Conservation (phyloP, 345 rosid species). For the Leavenworthia alabamica region DNA sequence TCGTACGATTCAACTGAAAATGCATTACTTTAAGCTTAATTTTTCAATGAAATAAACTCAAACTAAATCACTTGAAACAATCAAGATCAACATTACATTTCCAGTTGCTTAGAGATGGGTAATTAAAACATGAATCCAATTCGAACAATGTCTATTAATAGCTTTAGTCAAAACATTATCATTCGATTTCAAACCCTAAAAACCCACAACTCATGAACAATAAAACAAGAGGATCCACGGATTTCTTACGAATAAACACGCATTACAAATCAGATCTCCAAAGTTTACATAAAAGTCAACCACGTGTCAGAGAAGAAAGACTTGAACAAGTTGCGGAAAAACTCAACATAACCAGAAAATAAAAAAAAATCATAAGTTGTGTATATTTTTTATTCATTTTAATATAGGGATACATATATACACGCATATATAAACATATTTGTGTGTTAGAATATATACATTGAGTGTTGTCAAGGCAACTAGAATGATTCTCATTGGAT, state of each 20-base stretch:
- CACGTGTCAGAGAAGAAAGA: slow-evolving; percentile 5
- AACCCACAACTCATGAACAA: background rate
- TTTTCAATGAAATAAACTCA: background rate
- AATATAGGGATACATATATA: no score
- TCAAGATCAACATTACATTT: no score
- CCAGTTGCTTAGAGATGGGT: background rate
- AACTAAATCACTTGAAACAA: background rate
- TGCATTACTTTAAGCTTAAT: background rate
- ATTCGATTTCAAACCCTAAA: background rate
- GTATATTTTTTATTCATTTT: no score
- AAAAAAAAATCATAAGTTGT: no score
- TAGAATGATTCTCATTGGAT: background rate
- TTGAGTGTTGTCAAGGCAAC: background rate
- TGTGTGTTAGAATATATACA: no score
- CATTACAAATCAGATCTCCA: background rate
- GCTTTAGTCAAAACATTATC: background rate
- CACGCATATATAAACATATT: no score
- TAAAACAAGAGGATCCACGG: background rate
- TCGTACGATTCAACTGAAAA: background rate
- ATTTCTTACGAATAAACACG: background rate
- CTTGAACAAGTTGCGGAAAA: background rate
- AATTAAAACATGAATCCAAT: background rate
- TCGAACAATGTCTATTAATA: background rate
- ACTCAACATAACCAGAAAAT: background rate
- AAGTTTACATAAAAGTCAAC: slow-evolving; percentile 6